A percentile compares a stretch with the other conserved stretches of the same genome.
phyloP scores from a whole-genome alignment of 768 basidiomycete species.

The Russula abietina region DNA sequence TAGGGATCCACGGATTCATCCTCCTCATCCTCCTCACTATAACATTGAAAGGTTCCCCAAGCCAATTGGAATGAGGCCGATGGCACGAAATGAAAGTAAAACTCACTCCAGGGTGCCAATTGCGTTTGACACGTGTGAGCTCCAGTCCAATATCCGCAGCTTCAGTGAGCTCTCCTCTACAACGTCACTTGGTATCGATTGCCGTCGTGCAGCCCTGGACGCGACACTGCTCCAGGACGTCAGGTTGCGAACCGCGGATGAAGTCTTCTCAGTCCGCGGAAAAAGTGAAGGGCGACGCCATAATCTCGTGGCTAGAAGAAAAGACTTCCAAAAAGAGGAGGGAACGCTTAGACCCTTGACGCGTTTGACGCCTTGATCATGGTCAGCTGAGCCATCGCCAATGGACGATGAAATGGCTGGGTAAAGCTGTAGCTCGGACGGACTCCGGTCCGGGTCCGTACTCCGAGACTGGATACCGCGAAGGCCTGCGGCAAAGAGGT shows the following conservation, averaged over 20 bases:
- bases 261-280: not conserved
- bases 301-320: slow-evolving; percentile 8
- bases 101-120: slow-evolving; percentile 8
- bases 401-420: not conserved
- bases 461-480: slow-evolving; percentile 18
- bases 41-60: not conserved
- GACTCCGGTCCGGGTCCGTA: not conserved
- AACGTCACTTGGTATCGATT: not conserved
- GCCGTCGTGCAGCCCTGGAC: not conserved
- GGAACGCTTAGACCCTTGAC: not conserved
- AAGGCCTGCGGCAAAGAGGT: slow-evolving; percentile 23
- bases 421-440: not conserved
- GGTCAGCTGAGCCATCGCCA: not conserved
- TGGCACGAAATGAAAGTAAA: not conserved
- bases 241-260: not conserved
- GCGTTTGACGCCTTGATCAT: not conserved
- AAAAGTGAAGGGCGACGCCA: not conserved
- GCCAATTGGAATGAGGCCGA: not conserved
- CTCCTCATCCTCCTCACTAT: slow-evolving; percentile 9
- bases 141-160: slow-evolving; percentile 21
- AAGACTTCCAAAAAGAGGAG: slow-evolving; percentile 4
- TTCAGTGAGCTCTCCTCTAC: slow-evolving; percentile 11
- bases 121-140: slow-evolving; percentile 3
- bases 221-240: not conserved
- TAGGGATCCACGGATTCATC: not conserved